These are phyloP conservation scores for Candida ascalaphidarum DNA, from an alignment of 805 yeast species.

Conservation along the genomic window DNA sequence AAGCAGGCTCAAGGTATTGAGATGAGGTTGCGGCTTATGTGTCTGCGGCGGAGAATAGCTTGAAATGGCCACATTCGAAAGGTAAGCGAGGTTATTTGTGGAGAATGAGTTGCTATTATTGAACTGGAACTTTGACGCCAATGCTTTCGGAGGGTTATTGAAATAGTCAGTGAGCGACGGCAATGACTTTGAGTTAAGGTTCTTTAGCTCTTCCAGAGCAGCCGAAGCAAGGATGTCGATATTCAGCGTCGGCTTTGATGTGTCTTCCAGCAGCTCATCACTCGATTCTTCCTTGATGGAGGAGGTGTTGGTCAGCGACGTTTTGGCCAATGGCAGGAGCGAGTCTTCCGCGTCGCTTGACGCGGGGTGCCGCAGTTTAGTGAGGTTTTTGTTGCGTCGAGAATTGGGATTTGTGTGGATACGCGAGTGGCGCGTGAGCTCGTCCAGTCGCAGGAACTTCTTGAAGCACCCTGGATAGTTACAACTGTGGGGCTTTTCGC, in stretches of 20 bases:
- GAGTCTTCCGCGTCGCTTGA: too few relatives aligned
- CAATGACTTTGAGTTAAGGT: slow-evolving; percentile 40
- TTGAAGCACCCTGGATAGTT: slow-evolving; percentile 78
- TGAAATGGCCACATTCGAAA: slow-evolving; percentile 30
- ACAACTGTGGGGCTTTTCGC: slow-evolving; percentile 86
- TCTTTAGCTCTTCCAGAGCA: slow-evolving; percentile 45
- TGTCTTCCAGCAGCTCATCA: too few relatives aligned
- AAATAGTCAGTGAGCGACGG: slow-evolving; percentile 47
- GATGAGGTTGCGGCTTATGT: slow-evolving; percentile 15
- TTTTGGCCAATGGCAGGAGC: too few relatives aligned
- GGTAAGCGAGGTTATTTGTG: slow-evolving; percentile 31
- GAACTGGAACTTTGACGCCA: slow-evolving; percentile 1
- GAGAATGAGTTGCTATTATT: slow-evolving; percentile 10
- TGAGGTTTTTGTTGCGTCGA: slow-evolving; percentile 29
- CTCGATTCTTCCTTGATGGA: background rate
- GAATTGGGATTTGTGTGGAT: slow-evolving; percentile 60
- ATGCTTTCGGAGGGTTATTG: slow-evolving; percentile 3
- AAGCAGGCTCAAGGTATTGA: slow-evolving; percentile 37
- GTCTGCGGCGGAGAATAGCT: slow-evolving; percentile 4
- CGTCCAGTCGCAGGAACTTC: slow-evolving; percentile 74
- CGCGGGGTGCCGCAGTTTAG: background rate
- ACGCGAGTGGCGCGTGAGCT: slow-evolving; percentile 76
- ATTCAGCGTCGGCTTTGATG: slow-evolving; percentile 17
- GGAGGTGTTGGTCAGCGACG: background rate
- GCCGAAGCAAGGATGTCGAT: slow-evolving; percentile 47